A percentile compares a stretch with the other conserved stretches of the same genome.
Evolutionary conservation across 2,329 filamentous ascomycete genomes (phyloP).

Genomic region (Penicillium sp.): DNA sequence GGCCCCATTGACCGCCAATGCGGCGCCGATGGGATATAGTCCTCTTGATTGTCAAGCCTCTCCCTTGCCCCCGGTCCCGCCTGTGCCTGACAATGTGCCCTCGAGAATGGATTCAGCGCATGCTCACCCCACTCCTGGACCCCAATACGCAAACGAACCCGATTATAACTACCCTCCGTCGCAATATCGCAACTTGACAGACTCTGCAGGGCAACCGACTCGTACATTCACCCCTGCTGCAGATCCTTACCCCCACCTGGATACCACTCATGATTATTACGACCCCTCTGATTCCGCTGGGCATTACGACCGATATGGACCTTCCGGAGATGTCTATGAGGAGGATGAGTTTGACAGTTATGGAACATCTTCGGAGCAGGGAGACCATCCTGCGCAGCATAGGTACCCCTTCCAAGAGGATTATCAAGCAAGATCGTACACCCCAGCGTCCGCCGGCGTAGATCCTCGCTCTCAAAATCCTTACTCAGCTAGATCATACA

Average conservation of each 20-base stretch:
- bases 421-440: background rate
- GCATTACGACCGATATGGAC: slow-evolving; percentile 13
- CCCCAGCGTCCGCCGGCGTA: background rate
- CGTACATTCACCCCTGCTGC: slow-evolving; percentile 20
- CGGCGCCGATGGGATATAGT: slow-evolving; percentile 35
- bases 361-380: slow-evolving; percentile 9
- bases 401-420: slow-evolving; percentile 8
- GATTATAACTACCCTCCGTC: slow-evolving; percentile 14
- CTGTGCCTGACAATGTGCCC: slow-evolving; percentile 27
- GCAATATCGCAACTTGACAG: slow-evolving; percentile 23
- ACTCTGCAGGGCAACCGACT: slow-evolving; percentile 16
- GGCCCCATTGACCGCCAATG: slow-evolving; percentile 48
- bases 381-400: slow-evolving; percentile 5
- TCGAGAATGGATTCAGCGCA: slow-evolving; percentile 27
- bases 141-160: slow-evolving; percentile 23
- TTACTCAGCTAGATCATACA: slow-evolving; percentile 3
- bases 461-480: background rate
- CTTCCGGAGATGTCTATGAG: background rate
- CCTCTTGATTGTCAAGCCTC: slow-evolving; percentile 32
- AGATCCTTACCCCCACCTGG: slow-evolving; percentile 14
- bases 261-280: slow-evolving; percentile 12
- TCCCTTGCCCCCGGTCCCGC: slow-evolving; percentile 33
- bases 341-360: slow-evolving; percentile 8
- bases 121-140: slow-evolving; percentile 25
- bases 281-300: background rate